These are phyloP conservation scores for Amanita subjunquillea DNA, from an alignment of 768 basidiomycete genomes.

Conservation along the genomic window DNA sequence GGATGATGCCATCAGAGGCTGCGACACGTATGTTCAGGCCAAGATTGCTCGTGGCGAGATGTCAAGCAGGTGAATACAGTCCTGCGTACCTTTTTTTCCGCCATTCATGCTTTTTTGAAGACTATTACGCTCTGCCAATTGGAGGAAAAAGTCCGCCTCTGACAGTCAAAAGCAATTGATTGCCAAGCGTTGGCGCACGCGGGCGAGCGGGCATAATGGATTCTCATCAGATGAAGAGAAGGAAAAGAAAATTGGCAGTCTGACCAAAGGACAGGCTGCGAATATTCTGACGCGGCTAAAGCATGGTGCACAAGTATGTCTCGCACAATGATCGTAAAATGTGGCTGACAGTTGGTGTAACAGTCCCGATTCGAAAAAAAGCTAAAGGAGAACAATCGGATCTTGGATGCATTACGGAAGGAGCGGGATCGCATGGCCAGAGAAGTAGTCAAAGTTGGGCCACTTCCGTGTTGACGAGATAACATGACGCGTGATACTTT, in stretches of 20 bases:
- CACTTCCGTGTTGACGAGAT: constrained; percentile 15
- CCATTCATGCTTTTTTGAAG: constrained; percentile 20
- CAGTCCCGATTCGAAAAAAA: constrained; percentile 47
- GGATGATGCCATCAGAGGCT: constrained; percentile 50
- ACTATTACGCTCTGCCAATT: constrained; percentile 51
- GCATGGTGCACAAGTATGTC: constrained; percentile 60
- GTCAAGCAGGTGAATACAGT: constrained; percentile 32
- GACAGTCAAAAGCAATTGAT: constrained; percentile 50
- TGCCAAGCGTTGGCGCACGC: constrained; percentile 34
- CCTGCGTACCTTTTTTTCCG: background rate
- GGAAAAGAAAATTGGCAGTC: constrained; percentile 22
- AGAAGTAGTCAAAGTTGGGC: constrained; percentile 54
- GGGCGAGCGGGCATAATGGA: constrained; percentile 12
- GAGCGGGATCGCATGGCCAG: constrained; percentile 42
- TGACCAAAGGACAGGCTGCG: constrained; percentile 76
- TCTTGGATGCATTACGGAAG: constrained; percentile 24
- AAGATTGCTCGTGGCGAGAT: constrained; percentile 45
- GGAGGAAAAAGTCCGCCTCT: constrained; percentile 56
- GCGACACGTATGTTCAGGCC: constrained; percentile 53
- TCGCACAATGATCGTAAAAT: background rate
- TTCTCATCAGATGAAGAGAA: constrained; percentile 11
- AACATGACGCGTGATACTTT: background rate
- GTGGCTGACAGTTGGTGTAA: constrained; percentile 3
- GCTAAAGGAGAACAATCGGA: constrained; percentile 27
- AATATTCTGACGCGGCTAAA: constrained; percentile 69